Conservation (phyloP, 306 rosid genomes). For the Cucumis melo region DNA sequence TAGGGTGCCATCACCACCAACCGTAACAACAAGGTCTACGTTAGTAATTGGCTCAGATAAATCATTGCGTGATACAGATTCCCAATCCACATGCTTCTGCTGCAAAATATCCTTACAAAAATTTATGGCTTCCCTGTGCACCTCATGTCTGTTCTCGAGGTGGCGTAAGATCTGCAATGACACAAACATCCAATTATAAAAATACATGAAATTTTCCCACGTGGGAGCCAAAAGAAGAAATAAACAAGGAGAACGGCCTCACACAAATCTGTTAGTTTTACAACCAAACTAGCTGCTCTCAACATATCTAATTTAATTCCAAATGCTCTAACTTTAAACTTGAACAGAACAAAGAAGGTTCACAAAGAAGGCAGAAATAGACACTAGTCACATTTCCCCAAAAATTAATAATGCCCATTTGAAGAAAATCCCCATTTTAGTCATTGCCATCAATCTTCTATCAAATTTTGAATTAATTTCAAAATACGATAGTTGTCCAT, state of each 20-base stretch:
- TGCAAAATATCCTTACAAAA: conserved; percentile 57
- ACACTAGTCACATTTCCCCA: background rate
- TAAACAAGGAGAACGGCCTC: background rate
- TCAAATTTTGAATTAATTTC: background rate
- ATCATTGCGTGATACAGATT: conserved; percentile 31
- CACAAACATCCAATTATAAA: background rate
- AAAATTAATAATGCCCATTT: background rate
- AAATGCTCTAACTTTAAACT: background rate
- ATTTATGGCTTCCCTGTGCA: conserved; percentile 54
- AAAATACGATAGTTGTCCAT: background rate
- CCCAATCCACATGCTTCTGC: conserved; percentile 65
- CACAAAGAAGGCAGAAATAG: background rate
- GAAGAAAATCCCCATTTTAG: no score
- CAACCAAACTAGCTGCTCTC: background rate
- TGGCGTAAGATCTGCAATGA: conserved; percentile 36
- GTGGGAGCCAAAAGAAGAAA: background rate
- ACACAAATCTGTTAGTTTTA: background rate
- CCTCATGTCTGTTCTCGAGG: conserved; percentile 50
- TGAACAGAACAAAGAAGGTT: background rate
- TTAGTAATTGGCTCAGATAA: conserved; percentile 45
- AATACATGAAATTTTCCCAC: background rate
- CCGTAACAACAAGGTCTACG: conserved; percentile 67
- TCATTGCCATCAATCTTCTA: no score
- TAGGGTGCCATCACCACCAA: conserved; percentile 95
- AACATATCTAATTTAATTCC: background rate